Base-by-base conservation (phyloP, 495 filamentous ascomycete genomes). In the Venustampulla echinocandica region DNA sequence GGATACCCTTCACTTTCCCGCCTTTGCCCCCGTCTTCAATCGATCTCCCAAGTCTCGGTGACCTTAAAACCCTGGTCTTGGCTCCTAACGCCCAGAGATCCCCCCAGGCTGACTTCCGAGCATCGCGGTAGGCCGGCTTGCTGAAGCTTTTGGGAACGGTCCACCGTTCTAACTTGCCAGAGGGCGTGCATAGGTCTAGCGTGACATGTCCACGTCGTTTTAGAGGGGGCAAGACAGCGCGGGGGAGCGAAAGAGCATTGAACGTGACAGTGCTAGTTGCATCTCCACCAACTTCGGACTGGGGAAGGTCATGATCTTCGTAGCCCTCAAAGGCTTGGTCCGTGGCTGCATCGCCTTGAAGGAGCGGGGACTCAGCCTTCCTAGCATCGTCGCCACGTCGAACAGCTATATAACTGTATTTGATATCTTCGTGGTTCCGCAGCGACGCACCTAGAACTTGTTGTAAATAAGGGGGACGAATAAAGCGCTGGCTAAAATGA, bases 41-140 rank as follows among this genome's bases (percentile, higher is more conserved):
- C 36, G 58, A 9, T 41, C 51, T 40, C 25, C 56, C 45, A 28
- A 87, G 67, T 22, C 79, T 76, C 35, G 87, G 59, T 30, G 65
- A 72, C 46, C 84, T 68, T 2, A 53, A 52, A 1, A 81, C 73
- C 33, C 86, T 72, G 0, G 87, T 93, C 75, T 97, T 98, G 5
- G 89, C 90, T 0, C 90, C 93, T 2, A 98, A 69, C 4, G 89
- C 88, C 92, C 92, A 98, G 15, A 96, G 67, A 62, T 98, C 92
- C 34, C 93, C 92, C 92, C 92, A 97, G 28, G 62, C 63, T 0
- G 82, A 74, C 62, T 98, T 98, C 47, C 90, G 79, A 21, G 93
- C 93, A 58, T 98, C 93, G 35, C 81, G 82, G 67, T 85, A 97
- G 2, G 87, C 87, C 52, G 81, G 75, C 46, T 75, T 81, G 50